Evolutionary conservation across 2,329 filamentous ascomycete species (phyloP).

Genomic region (Colletotrichum sp.): DNA sequence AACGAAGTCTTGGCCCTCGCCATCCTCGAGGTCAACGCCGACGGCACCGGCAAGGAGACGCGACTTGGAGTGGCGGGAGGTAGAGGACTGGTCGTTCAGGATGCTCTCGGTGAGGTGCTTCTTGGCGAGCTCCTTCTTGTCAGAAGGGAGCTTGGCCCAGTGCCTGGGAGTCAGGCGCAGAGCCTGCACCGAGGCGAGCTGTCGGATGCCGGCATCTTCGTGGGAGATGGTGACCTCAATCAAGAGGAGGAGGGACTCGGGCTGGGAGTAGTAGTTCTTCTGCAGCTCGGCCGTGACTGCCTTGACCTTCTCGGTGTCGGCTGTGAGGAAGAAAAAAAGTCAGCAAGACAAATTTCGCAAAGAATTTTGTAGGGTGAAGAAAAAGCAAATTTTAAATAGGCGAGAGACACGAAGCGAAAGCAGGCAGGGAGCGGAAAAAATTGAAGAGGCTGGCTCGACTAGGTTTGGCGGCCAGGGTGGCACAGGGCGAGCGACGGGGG

Average conservation of each 20-base stretch:
- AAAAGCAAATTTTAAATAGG: constrained; percentile 11
- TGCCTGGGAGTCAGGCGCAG: constrained; percentile 83
- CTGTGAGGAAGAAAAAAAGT: constrained; percentile 51
- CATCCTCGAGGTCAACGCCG: constrained; percentile 73
- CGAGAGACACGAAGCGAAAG: constrained; percentile 18
- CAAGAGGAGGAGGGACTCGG: constrained; percentile 82
- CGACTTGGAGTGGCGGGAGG: constrained; percentile 85
- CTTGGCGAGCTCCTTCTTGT: constrained; percentile 81
- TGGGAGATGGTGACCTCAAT: constrained; percentile 88
- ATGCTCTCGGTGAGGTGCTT: constrained; percentile 84
- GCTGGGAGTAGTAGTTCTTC: constrained; percentile 89
- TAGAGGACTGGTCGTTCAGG: constrained; percentile 76
- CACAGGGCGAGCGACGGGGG: constrained; percentile 2
- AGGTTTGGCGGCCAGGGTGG: constrained; percentile 14
- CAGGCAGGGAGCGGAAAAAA: constrained; percentile 12
- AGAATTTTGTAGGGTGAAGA: neutral
- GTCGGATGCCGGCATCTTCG: constrained; percentile 74
- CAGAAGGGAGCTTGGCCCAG: constrained; percentile 76
- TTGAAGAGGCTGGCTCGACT: constrained; percentile 10
- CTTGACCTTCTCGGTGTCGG: constrained; percentile 89
- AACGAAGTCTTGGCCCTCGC: constrained; percentile 84
- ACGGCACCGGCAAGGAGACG: constrained; percentile 89
- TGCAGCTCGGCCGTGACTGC: constrained; percentile 87
- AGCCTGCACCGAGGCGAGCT: constrained; percentile 91
- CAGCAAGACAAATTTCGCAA: constrained; percentile 27